These are phyloP conservation scores for Xenoacremonium recifei DNA, from an alignment of 2,329 filamentous ascomycete genomes.

Conservation along the genomic window DNA sequence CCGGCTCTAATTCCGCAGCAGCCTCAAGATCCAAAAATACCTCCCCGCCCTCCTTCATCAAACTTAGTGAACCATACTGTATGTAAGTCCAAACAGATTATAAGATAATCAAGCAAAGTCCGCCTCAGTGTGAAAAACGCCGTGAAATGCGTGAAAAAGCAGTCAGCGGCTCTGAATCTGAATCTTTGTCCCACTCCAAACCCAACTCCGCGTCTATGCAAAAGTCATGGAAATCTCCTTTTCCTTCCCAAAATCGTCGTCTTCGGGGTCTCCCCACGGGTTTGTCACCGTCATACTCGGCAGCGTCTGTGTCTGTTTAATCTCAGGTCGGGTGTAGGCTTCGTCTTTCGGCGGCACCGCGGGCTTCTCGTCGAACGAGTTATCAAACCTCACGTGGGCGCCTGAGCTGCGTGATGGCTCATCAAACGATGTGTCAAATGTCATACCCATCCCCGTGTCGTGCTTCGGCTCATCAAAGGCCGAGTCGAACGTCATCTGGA, in stretches of 20 bases:
- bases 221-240: constrained; percentile 81
- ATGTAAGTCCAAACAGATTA: no score
- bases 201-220: constrained; percentile 47
- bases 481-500: constrained; percentile 67
- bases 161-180: background rate
- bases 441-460: no score
- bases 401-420: no score
- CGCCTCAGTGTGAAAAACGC: no score
- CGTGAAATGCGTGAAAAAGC: background rate
- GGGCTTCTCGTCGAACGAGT: constrained; percentile 47
- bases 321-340: constrained; percentile 23
- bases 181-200: background rate
- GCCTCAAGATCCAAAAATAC: no score
- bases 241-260: constrained; percentile 69
- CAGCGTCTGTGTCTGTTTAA: constrained; percentile 44
- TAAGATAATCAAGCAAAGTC: no score
- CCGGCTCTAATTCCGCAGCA: no score
- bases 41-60: no score
- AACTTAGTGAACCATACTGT: no score
- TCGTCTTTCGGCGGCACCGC: constrained; percentile 31
- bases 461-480: constrained; percentile 52
- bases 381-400: constrained; percentile 67
- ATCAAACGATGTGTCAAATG: constrained; percentile 65
- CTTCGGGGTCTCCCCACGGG: constrained; percentile 69
- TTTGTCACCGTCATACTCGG: constrained; percentile 53